Percentiles rank a stretch among this genome's conserved stretches.
phyloP scores from a whole-genome alignment of 2,329 filamentous ascomycete species.

The Zymoseptoria crescenta region DNA sequence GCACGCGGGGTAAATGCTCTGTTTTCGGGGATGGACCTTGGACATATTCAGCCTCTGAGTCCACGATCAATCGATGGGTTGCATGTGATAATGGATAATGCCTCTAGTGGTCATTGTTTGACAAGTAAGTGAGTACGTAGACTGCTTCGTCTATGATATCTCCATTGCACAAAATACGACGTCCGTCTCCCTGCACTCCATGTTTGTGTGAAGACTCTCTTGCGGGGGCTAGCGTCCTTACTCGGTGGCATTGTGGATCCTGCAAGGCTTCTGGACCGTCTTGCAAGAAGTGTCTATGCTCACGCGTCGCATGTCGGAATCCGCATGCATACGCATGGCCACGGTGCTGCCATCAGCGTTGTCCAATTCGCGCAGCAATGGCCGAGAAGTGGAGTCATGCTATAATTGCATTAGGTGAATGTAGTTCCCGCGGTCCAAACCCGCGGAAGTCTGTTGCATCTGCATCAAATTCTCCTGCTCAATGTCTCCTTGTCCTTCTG shows the following conservation, averaged over 20 bases:
- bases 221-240: background rate
- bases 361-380: background rate
- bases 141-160: background rate
- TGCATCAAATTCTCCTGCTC: background rate
- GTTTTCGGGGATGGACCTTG: background rate
- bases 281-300: background rate
- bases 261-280: background rate
- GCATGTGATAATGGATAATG: background rate
- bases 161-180: background rate
- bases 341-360: background rate
- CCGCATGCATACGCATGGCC: background rate
- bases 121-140: background rate
- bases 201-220: background rate
- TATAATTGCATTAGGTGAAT: background rate
- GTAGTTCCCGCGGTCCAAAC: background rate
- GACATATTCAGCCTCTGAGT: background rate
- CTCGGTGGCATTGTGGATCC: background rate
- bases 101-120: background rate
- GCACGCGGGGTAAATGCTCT: background rate
- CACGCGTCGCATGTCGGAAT: background rate
- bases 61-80: background rate
- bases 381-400: background rate
- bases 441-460: background rate
- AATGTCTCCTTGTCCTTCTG: background rate
- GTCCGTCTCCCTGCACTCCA: background rate